phyloP scores from a whole-genome alignment of 768 basidiomycete species.

The Termitomyces sp. region DNA sequence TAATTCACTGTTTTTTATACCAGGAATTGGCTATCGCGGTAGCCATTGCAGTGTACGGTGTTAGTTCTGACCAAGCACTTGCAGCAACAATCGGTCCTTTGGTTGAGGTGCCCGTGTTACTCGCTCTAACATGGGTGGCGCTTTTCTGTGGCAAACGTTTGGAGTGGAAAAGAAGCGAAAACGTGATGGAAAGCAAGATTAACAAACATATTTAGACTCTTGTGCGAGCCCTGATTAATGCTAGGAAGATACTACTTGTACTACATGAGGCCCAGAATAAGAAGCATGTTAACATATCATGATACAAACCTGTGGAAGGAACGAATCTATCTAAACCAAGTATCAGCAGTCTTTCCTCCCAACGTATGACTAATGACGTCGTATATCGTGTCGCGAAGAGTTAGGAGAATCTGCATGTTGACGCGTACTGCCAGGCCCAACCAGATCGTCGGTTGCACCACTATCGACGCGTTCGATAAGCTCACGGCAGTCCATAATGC shows the following conservation, averaged over 20 bases:
- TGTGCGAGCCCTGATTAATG: not conserved
- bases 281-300: not conserved
- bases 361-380: slow-evolving; percentile 1
- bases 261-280: not conserved
- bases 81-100: slow-evolving; percentile 77
- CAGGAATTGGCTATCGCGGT: slow-evolving; percentile 84
- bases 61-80: slow-evolving; percentile 71
- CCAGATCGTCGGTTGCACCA: slow-evolving; percentile 1
- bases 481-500: slow-evolving; percentile 41
- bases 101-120: slow-evolving; percentile 76
- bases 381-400: slow-evolving; percentile 1
- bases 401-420: not conserved
- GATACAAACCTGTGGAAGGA: not conserved
- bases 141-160: slow-evolving; percentile 37
- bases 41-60: slow-evolving; percentile 71
- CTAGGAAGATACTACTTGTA: not conserved
- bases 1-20: not conserved
- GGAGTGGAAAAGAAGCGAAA: slow-evolving; percentile 26
- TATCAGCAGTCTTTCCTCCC: not conserved
- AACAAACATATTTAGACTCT: not conserved
- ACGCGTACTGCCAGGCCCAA: slow-evolving; percentile 1
- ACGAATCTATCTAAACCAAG: not conserved
- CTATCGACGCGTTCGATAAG: slow-evolving; percentile 26
- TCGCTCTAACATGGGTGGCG: slow-evolving; percentile 63
- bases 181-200: not conserved